Conservation (phyloP, 140 eudicot genomes). For the Bidens hawaiensis region DNA sequence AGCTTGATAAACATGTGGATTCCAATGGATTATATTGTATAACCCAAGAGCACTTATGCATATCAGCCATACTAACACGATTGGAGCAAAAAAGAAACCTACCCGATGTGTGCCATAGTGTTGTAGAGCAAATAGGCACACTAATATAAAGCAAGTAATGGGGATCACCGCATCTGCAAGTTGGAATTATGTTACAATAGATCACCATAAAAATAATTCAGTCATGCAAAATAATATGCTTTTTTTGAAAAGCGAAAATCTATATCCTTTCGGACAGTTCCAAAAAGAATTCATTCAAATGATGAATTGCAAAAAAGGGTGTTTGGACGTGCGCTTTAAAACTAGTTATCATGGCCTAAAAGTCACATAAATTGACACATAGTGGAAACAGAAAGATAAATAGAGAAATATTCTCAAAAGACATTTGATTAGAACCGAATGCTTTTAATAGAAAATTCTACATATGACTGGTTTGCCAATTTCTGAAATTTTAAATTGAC, state of each 20-base stretch:
- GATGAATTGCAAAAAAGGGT: background rate
- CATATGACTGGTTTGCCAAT: no score
- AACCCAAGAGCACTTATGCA: constrained; percentile 82
- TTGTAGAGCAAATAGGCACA: constrained; percentile 82
- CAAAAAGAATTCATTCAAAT: background rate
- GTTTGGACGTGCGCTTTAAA: no score
- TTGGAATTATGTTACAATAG: constrained; percentile 5
- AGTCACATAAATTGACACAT: no score
- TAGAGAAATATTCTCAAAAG: no score
- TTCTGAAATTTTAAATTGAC: no score
- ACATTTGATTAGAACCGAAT: no score
- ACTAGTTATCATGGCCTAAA: no score
- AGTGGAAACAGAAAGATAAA: no score
- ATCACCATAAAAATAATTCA: constrained; percentile 1
- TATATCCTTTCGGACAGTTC: background rate
- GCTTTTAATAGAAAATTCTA: no score
- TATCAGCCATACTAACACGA: constrained; percentile 70
- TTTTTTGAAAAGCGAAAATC: background rate
- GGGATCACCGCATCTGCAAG: constrained; percentile 88
- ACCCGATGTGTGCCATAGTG: constrained; percentile 96
- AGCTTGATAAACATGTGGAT: constrained; percentile 79
- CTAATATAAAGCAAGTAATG: constrained; percentile 74
- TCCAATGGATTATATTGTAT: constrained; percentile 76
- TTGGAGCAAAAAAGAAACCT: constrained; percentile 85
- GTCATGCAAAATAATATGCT: background rate